These are phyloP conservation scores for Sicyos baderoa DNA, from an alignment of 306 rosid species.

Conservation along the genomic window DNA sequence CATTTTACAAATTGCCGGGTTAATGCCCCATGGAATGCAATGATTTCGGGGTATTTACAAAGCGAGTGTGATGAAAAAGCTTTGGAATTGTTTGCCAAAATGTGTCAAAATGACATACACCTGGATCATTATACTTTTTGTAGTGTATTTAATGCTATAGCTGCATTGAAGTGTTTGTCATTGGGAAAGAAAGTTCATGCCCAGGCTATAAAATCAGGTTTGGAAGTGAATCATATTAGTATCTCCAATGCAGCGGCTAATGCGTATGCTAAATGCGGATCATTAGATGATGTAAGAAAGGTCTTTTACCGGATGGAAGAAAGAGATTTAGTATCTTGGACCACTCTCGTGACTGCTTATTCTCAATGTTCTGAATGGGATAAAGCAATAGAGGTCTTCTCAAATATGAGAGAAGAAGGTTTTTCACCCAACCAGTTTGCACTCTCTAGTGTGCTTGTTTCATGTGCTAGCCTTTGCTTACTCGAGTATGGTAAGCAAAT, in stretches of 20 bases:
- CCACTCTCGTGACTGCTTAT: conserved; percentile 52
- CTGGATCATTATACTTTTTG: conserved; percentile 61
- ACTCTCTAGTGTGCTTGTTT: conserved; percentile 49
- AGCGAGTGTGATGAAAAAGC: conserved; percentile 44
- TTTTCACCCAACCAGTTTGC: conserved; percentile 56
- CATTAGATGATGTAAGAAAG: conserved; percentile 46
- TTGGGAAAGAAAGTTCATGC: conserved; percentile 38
- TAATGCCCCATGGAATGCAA: conserved; percentile 70
- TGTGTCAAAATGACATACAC: conserved; percentile 40
- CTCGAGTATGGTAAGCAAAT: conserved; percentile 57
- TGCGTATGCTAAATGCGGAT: conserved; percentile 54
- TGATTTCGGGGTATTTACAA: conserved; percentile 60
- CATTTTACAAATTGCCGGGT: conserved; percentile 33
- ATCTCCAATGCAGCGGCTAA: conserved; percentile 51
- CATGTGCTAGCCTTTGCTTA: conserved; percentile 49
- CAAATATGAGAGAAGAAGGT: conserved; percentile 47
- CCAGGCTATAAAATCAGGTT: conserved; percentile 43
- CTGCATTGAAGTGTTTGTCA: conserved; percentile 36
- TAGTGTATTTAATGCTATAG: conserved; percentile 51
- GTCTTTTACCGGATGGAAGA: conserved; percentile 47
- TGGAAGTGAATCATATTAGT: conserved; percentile 31
- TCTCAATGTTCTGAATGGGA: conserved; percentile 56
- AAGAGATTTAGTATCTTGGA: conserved; percentile 75
- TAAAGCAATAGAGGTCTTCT: conserved; percentile 51
- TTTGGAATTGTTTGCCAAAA: conserved; percentile 41